Evolutionary conservation across 345 rosid genomes (phyloP).

Genomic region (Nephelium lappaceum): DNA sequence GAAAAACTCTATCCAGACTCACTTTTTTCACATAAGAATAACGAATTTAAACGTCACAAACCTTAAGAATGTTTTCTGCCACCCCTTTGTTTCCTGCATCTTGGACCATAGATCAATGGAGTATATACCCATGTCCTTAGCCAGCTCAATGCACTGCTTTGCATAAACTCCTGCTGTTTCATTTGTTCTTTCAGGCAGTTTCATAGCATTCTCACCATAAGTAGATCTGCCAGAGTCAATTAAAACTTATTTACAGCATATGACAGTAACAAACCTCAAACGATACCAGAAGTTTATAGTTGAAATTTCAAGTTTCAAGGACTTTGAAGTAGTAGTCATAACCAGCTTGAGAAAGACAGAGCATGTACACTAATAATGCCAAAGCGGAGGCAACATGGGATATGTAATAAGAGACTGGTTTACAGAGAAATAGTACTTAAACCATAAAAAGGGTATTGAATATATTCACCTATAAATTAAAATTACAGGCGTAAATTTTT

Average conservation of each 20-base stretch:
- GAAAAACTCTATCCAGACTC: not conserved
- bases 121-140: slow-evolving; percentile 58
- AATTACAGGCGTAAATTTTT: not conserved
- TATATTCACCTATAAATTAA: not conserved
- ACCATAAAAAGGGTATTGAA: not conserved
- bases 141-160: slow-evolving; percentile 62
- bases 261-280: not conserved
- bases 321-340: not conserved
- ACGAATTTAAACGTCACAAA: slow-evolving; percentile 29
- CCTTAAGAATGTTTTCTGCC: slow-evolving; percentile 86
- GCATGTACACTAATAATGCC: not conserved
- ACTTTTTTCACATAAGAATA: not conserved
- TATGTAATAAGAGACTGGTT: not conserved
- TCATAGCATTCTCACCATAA: slow-evolving; percentile 75
- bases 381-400: too few relatives aligned
- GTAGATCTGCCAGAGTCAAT: slow-evolving; percentile 47
- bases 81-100: slow-evolving; percentile 80
- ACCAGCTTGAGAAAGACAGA: not conserved
- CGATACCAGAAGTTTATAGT: not conserved
- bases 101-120: slow-evolving; percentile 78
- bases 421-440: not conserved
- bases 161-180: slow-evolving; percentile 78
- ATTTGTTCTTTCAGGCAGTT: slow-evolving; percentile 74
- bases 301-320: not conserved
- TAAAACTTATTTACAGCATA: slow-evolving; percentile 16